Evolutionary conservation across 176 grass and related monocot genomes (phyloP).

Genomic region (Areca catechu): DNA sequence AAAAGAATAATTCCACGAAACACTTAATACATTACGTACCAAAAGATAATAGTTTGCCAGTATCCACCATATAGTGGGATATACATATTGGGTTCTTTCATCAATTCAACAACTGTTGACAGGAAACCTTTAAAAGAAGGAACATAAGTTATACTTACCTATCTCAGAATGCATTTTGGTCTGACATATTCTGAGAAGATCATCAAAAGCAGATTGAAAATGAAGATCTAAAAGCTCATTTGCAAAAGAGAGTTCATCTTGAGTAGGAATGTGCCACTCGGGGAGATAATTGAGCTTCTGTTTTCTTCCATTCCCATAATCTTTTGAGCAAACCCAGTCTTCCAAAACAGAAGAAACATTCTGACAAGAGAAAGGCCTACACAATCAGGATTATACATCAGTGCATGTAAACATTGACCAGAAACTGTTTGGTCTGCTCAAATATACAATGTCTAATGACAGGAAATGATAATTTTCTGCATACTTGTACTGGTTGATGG

Average conservation of each 20-base stretch:
- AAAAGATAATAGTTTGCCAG: no score
- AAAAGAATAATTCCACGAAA: no score
- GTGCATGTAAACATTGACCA: constrained; percentile 1
- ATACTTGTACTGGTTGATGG: constrained; percentile 81
- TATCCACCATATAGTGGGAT: no score
- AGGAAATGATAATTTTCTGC: constrained; percentile 14
- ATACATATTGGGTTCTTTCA: no score
- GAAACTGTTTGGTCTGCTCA: constrained; percentile 12
- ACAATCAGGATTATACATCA: constrained; percentile 10
- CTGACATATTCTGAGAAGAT: constrained; percentile 69
- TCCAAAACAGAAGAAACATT: constrained; percentile 55
- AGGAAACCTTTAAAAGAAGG: no score
- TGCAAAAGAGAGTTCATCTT: constrained; percentile 82
- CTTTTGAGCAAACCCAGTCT: constrained; percentile 86
- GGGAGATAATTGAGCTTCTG: constrained; percentile 49
- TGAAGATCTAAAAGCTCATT: constrained; percentile 75
- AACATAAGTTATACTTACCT: constrained; percentile 17
- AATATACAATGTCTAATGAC: no score
- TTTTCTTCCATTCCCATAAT: constrained; percentile 31
- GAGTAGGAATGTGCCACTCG: constrained; percentile 71
- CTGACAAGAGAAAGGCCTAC: constrained; percentile 52
- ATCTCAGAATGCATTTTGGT: constrained; percentile 41
- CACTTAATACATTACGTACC: no score
- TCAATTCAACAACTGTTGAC: no score
- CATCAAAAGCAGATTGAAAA: constrained; percentile 79